phyloP scores from a whole-genome alignment of 164 flowering plant genomes.

The Euptelea pleiosperma region DNA sequence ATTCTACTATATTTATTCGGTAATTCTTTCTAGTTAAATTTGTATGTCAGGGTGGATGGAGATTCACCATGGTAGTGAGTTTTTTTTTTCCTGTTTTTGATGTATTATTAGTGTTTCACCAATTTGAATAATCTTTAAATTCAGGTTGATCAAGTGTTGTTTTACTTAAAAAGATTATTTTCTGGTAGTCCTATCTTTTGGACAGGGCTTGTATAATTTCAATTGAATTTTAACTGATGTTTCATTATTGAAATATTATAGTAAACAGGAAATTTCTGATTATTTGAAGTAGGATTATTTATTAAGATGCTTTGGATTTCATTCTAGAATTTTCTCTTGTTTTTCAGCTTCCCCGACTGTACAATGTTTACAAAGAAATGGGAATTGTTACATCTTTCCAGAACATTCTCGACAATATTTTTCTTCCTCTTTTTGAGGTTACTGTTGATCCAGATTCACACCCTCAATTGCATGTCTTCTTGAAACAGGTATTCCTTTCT shows the following conservation, averaged over 20 bases:
- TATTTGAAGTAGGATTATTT: too few species aligned
- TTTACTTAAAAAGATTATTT: not conserved
- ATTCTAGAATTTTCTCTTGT: constrained; percentile 6
- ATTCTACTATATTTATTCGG: too few species aligned
- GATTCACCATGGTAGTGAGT: not conserved
- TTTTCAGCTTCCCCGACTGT: constrained; percentile 86
- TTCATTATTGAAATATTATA: too few species aligned
- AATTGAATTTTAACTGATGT: too few species aligned
- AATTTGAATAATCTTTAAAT: not conserved
- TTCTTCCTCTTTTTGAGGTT: constrained; percentile 95
- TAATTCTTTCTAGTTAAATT: too few species aligned
- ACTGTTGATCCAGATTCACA: constrained; percentile 95
- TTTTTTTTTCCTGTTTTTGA: too few species aligned
- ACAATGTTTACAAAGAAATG: constrained; percentile 95
- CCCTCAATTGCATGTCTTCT: constrained; percentile 91
- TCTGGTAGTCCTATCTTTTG: not conserved
- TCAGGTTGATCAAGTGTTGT: not conserved
- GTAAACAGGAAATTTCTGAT: too few species aligned
- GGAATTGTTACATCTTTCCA: constrained; percentile 97
- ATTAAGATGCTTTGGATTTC: constrained; percentile 11
- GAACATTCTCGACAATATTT: constrained; percentile 92
- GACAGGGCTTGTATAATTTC: not conserved
- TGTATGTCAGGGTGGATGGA: too few species aligned
- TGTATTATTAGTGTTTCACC: not conserved
- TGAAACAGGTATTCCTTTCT: constrained; percentile 65